Evolutionary conservation across 371 early-diverging fungal species (phyloP).

Genomic region (Amoeboaphelidium protococcarum): DNA sequence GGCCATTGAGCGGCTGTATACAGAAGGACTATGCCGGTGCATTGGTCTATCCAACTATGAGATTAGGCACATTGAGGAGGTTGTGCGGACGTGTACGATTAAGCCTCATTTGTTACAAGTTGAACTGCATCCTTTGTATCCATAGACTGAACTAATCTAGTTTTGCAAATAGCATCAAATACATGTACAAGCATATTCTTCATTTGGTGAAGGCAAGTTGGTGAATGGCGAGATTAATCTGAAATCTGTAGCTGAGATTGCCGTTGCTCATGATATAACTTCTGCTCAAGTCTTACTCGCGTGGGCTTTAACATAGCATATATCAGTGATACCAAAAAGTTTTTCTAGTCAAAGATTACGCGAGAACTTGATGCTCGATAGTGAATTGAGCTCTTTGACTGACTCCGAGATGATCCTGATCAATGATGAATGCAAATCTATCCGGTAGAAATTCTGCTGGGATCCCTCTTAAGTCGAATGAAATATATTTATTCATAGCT

Average conservation of each 20-base stretch:
- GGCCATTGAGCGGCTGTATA: not conserved
- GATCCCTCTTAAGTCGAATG: too few relatives aligned
- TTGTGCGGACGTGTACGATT: not conserved
- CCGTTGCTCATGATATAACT: not conserved
- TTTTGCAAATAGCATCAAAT: not conserved
- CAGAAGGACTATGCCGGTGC: not conserved
- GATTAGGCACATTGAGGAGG: not conserved
- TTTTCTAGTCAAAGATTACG: not conserved
- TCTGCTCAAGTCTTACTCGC: not conserved
- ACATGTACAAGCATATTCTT: not conserved
- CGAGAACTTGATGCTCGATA: too few relatives aligned
- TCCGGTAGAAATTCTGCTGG: too few relatives aligned
- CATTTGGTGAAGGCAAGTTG: not conserved
- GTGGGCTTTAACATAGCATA: not conserved
- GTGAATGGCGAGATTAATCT: too few relatives aligned
- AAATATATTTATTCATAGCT: too few relatives aligned
- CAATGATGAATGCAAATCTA: too few relatives aligned
- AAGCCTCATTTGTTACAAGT: not conserved
- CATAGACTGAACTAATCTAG: not conserved
- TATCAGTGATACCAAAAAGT: not conserved
- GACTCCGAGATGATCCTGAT: too few relatives aligned
- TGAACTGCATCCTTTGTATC: not conserved
- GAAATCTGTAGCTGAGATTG: not conserved
- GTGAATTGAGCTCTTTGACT: too few relatives aligned
- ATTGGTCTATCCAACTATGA: not conserved